These are phyloP conservation scores for Epichloe elymi DNA, from an alignment of 2,329 filamentous ascomycete species.

Conservation along the genomic window DNA sequence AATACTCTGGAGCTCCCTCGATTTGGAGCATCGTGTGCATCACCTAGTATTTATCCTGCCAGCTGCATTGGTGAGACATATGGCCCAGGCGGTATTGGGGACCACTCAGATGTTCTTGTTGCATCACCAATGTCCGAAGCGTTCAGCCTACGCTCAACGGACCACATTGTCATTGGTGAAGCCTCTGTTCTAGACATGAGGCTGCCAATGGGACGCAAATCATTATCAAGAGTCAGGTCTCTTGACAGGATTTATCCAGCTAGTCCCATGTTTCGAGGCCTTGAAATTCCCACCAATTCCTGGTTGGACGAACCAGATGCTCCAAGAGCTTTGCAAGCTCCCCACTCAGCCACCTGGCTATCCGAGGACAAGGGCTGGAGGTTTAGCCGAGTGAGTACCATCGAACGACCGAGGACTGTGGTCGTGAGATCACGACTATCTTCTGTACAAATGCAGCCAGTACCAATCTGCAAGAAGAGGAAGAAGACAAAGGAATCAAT, in stretches of 20 bases:
- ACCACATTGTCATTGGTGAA: constrained; percentile 26
- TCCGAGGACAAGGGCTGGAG: constrained; percentile 11
- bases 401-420: constrained; percentile 15
- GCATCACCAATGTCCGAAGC: constrained; percentile 21
- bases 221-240: constrained; percentile 22
- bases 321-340: constrained; percentile 7
- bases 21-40: constrained; percentile 11
- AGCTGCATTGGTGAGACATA: constrained; percentile 24
- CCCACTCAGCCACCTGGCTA: constrained; percentile 16
- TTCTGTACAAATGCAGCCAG: constrained; percentile 16
- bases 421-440: constrained; percentile 17
- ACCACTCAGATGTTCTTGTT: constrained; percentile 11
- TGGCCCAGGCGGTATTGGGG: constrained; percentile 8
- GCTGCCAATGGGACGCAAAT: constrained; percentile 12
- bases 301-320: constrained; percentile 11
- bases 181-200: constrained; percentile 26
- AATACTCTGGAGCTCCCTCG: neutral
- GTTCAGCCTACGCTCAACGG: constrained; percentile 21
- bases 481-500: constrained; percentile 13
- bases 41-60: constrained; percentile 12
- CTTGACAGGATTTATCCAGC: constrained; percentile 22
- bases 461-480: constrained; percentile 17
- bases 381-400: constrained; percentile 12
- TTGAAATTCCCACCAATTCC: constrained; percentile 13
- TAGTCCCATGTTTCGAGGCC: constrained; percentile 20